Percentiles rank a stretch among this genome's conserved stretches.
These are phyloP conservation scores for Amesomyces nigricolor DNA, from an alignment of 2,329 filamentous ascomycete genomes.

Conservation along the genomic window DNA sequence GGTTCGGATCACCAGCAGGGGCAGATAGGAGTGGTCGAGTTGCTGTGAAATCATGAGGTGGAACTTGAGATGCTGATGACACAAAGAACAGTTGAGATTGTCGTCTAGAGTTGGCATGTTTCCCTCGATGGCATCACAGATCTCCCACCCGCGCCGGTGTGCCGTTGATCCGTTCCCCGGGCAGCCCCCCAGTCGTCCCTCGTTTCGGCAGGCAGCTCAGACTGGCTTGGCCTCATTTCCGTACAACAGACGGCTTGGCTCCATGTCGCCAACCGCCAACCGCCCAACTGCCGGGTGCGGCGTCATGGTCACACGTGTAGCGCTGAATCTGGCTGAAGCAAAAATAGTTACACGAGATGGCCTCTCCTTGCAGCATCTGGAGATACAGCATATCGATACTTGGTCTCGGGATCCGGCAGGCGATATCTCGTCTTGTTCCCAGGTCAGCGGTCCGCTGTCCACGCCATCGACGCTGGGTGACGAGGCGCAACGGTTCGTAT, in stretches of 20 bases:
- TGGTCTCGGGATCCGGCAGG: neutral
- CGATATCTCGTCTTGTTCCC: neutral
- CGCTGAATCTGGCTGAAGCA: neutral
- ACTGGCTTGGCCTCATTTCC: constrained; percentile 2
- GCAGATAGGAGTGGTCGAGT: no score
- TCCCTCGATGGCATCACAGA: no score
- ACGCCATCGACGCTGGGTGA: neutral
- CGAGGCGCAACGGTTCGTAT: constrained; percentile 8
- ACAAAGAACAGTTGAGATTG: neutral
- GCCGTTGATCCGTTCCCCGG: neutral
- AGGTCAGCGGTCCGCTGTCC: neutral
- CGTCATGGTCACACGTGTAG: constrained; percentile 3
- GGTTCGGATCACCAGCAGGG: constrained; percentile 8
- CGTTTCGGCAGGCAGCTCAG: neutral
- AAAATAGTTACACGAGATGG: constrained; percentile 13
- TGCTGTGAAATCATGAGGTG: neutral
- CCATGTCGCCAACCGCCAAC: neutral
- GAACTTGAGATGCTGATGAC: neutral
- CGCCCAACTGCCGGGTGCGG: neutral
- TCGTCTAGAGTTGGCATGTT: no score
- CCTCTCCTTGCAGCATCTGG: neutral
- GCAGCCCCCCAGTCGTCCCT: neutral
- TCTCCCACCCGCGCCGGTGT: no score
- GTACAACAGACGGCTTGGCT: neutral
- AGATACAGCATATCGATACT: neutral